Conservation (phyloP, 148 eudicot genomes). For the Dysphania ambrosioides region DNA sequence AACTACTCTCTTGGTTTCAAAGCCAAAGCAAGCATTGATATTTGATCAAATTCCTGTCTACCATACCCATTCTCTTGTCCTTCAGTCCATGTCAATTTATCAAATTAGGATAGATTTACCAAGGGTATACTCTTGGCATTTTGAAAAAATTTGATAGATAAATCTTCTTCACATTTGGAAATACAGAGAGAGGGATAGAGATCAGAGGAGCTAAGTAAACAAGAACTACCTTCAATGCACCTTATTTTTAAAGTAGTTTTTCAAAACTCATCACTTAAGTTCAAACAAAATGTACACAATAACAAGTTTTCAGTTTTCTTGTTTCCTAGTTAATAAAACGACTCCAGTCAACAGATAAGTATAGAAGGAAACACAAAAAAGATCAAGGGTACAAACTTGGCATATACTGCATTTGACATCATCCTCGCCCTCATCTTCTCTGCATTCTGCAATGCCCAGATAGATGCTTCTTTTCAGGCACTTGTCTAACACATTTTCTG, state of each 20-base stretch:
- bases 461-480: constrained; percentile 54
- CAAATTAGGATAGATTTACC: background rate
- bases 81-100: background rate
- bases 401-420: constrained; percentile 87
- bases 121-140: background rate
- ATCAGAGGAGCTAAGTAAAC: background rate
- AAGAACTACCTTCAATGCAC: background rate
- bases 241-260: background rate
- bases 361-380: background rate
- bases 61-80: background rate
- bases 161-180: background rate
- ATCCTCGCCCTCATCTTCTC: constrained; percentile 43
- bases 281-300: background rate
- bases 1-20: background rate
- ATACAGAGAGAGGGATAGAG: background rate
- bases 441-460: constrained; percentile 27
- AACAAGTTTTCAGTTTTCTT: background rate
- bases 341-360: background rate
- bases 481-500: constrained; percentile 62
- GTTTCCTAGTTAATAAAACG: background rate
- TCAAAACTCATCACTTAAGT: background rate
- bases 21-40: background rate
- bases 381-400: constrained; percentile 49
- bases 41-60: background rate
- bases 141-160: no score